These are phyloP conservation scores for Ustilago tritici DNA, from an alignment of 1,284 basidiomycete genomes.

Conservation along the genomic window DNA sequence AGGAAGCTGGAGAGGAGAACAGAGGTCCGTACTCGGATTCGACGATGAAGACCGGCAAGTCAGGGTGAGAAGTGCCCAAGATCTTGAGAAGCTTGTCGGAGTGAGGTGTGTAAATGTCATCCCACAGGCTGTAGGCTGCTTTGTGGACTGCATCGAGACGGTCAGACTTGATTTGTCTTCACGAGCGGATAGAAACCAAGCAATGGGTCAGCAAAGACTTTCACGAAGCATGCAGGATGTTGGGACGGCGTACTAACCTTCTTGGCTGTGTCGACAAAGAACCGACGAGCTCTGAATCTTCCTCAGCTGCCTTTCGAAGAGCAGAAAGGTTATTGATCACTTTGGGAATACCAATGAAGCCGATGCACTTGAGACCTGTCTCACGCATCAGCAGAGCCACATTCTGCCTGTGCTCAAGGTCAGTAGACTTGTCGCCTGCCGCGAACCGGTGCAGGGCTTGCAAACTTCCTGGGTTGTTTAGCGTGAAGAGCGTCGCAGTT, in stretches of 20 bases:
- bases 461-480: conserved; percentile 83
- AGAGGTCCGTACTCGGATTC: conserved; percentile 87
- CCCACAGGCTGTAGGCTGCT: conserved; percentile 74
- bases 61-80: conserved; percentile 80
- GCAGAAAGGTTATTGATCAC: conserved; percentile 69
- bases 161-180: conserved; percentile 52
- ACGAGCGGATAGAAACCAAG: background rate
- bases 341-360: conserved; percentile 90
- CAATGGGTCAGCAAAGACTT: background rate
- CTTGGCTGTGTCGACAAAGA: conserved; percentile 60
- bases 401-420: conserved; percentile 74
- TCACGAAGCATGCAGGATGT: too few relatives aligned
- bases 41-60: conserved; percentile 84
- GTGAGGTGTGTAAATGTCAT: conserved; percentile 90
- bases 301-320: conserved; percentile 63
- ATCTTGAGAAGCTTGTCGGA: conserved; percentile 88
- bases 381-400: conserved; percentile 88
- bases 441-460: conserved; percentile 83
- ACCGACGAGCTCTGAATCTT: conserved; percentile 55
- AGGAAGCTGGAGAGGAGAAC: conserved; percentile 79
- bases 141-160: conserved; percentile 43
- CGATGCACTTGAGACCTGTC: conserved; percentile 89
- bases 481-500: conserved; percentile 85
- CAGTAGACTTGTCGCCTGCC: conserved; percentile 71
- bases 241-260: conserved; percentile 33